A percentile compares a stretch with the other conserved stretches of the same genome.
These are phyloP conservation scores for Knoxdaviesia proteae DNA, from an alignment of 2,329 filamentous ascomycete species.

Conservation along the genomic window DNA sequence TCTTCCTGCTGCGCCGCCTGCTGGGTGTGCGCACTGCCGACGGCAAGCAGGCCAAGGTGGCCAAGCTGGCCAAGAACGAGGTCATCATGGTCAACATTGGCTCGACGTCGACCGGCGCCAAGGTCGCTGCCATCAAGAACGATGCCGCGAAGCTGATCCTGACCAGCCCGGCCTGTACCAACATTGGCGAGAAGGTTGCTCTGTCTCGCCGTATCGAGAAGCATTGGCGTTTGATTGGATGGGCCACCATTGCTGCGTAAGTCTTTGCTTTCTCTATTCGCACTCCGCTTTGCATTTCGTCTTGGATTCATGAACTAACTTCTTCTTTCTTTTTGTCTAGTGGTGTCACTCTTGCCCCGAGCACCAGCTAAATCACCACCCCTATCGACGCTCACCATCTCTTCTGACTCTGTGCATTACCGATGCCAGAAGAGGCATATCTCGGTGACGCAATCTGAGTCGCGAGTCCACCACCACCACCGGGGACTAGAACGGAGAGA, in stretches of 20 bases:
- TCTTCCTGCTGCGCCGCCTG: conserved; percentile 85
- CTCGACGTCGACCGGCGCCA: conserved; percentile 89
- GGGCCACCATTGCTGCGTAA: conserved; percentile 60
- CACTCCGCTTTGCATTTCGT: background rate
- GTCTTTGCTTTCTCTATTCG: conserved; percentile 10
- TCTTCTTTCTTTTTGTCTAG: conserved; percentile 11
- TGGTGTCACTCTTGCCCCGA: conserved; percentile 32
- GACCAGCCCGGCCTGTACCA: conserved; percentile 87
- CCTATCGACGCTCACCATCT: no score
- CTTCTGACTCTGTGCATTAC: no score
- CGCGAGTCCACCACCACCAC: no score
- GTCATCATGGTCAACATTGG: conserved; percentile 99
- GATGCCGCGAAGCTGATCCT: conserved; percentile 90
- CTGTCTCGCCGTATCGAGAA: conserved; percentile 94
- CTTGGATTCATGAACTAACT: conserved; percentile 7
- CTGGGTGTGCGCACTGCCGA: conserved; percentile 95
- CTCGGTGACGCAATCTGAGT: no score
- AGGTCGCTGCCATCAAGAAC: conserved; percentile 91
- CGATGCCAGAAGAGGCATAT: no score
- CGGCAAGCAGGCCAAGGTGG: conserved; percentile 98
- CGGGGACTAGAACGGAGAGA: no score
- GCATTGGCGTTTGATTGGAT: conserved; percentile 91
- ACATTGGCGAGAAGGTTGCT: conserved; percentile 95
- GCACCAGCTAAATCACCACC: conserved; percentile 16
- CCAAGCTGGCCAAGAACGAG: conserved; percentile 95